These are phyloP conservation scores for Sporobolomyces roseus DNA, from an alignment of 768 basidiomycete species.

Conservation along the genomic window DNA sequence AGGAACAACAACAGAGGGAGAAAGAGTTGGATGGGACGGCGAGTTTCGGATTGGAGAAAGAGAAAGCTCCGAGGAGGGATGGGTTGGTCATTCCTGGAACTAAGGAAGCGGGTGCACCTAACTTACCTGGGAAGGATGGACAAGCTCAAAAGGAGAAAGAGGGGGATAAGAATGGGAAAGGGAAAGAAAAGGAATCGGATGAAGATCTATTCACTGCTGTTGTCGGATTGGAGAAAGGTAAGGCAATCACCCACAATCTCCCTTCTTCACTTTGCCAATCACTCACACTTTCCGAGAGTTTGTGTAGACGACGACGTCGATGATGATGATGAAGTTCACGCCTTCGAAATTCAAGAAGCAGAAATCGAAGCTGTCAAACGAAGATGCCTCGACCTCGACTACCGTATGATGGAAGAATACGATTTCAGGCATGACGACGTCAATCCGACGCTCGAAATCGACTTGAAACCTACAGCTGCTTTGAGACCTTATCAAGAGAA, in stretches of 20 bases:
- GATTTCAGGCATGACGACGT: slow-evolving; percentile 96
- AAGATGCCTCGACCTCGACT: slow-evolving; percentile 91
- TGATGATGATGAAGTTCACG: slow-evolving; percentile 94
- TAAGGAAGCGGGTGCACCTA: slow-evolving; percentile 54
- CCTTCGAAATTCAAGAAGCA: slow-evolving; percentile 89
- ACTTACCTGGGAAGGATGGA: slow-evolving; percentile 20
- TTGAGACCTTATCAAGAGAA: slow-evolving; percentile 99
- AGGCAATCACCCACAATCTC: slow-evolving; percentile 41
- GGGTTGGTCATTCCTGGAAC: slow-evolving; percentile 83
- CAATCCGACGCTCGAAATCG: slow-evolving; percentile 95
- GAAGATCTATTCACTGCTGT: slow-evolving; percentile 87
- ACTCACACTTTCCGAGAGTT: neutral
- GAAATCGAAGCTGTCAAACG: slow-evolving; percentile 97
- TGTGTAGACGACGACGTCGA: slow-evolving; percentile 78
- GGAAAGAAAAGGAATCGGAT: slow-evolving; percentile 52
- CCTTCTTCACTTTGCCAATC: too few relatives aligned
- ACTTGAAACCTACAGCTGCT: slow-evolving; percentile 94
- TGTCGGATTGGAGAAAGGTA: slow-evolving; percentile 87
- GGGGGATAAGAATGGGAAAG: too few relatives aligned
- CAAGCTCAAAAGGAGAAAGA: too few relatives aligned
- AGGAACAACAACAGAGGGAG: neutral
- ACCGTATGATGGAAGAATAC: slow-evolving; percentile 98
- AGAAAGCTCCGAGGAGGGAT: slow-evolving; percentile 76
- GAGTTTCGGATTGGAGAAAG: slow-evolving; percentile 56
- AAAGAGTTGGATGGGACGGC: slow-evolving; percentile 48